phyloP scores from a whole-genome alignment of 345 rosid genomes.

The Syzygium aqueum region DNA sequence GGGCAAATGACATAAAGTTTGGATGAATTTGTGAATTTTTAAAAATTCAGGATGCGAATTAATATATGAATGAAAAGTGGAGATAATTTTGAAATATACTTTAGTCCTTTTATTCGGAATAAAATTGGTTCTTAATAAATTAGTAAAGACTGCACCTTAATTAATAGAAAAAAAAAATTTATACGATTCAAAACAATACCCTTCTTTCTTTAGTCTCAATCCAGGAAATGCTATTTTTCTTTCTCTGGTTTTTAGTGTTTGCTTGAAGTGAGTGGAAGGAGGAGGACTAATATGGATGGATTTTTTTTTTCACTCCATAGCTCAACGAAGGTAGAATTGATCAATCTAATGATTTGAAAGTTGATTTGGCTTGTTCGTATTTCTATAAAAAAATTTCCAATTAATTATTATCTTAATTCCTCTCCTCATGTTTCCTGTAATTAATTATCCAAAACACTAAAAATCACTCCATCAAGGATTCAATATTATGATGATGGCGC shows the following conservation, averaged over 20 bases:
- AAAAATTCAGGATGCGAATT: not conserved
- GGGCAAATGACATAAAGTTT: not conserved
- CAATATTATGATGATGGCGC: not conserved
- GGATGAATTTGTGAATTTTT: not conserved
- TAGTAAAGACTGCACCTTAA: not conserved
- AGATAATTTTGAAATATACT: not conserved
- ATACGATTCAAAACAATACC: not conserved
- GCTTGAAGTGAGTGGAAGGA: not conserved
- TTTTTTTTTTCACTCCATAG: not conserved
- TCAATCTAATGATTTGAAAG: not conserved
- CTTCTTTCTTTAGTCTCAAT: not conserved
- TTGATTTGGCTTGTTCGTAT: not conserved
- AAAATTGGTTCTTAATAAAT: not conserved
- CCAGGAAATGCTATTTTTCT: not conserved
- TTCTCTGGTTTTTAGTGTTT: not conserved
- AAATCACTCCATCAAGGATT: not conserved
- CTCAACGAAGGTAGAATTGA: not conserved
- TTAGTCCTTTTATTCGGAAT: not conserved
- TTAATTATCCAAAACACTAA: not conserved
- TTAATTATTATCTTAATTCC: not conserved
- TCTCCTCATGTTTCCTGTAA: not conserved
- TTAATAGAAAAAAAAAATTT: not conserved
- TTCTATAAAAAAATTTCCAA: not conserved
- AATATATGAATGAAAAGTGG: not conserved
- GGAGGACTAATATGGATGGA: not conserved